Evolutionary conservation across 2,329 filamentous ascomycete genomes (phyloP).

Genomic region (Coniella lustricola): DNA sequence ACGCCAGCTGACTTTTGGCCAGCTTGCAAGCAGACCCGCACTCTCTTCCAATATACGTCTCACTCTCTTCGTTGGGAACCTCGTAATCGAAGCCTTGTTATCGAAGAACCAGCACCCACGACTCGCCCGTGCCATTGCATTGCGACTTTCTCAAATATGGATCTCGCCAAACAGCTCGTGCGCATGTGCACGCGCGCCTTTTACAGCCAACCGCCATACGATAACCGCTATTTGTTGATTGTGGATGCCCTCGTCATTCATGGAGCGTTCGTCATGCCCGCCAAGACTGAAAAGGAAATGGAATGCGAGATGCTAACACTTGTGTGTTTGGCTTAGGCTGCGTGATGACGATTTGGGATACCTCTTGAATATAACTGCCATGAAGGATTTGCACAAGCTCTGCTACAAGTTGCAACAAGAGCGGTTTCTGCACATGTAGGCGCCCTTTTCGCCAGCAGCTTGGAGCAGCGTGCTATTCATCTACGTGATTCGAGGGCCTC

Average conservation of each 20-base stretch:
- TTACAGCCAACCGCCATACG: conserved; percentile 41
- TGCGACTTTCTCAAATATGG: conserved; percentile 29
- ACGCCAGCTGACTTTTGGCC: too few species aligned
- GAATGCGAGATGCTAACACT: conserved; percentile 62
- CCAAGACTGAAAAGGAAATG: background rate
- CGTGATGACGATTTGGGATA: conserved; percentile 83
- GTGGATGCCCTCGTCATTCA: conserved; percentile 83
- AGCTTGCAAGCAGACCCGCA: too few species aligned
- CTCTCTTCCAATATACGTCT: too few species aligned
- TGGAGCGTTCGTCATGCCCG: conserved; percentile 52
- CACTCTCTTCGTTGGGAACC: too few species aligned
- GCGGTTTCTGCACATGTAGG: conserved; percentile 74
- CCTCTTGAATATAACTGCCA: conserved; percentile 75
- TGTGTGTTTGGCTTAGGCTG: conserved; percentile 44
- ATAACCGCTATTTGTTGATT: conserved; percentile 75
- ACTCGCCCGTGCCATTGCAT: too few species aligned
- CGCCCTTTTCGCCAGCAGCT: conserved; percentile 20
- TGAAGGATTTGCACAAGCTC: conserved; percentile 82
- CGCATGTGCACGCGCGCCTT: conserved; percentile 82
- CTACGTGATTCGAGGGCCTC: too few species aligned
- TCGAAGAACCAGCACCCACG: too few species aligned
- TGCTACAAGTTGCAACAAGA: conserved; percentile 81
- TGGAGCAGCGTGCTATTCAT: too few species aligned
- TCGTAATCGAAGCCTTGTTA: too few species aligned
- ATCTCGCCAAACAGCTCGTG: conserved; percentile 66